phyloP scores from a whole-genome alignment of 2,329 filamentous ascomycete species.

The Mycosphaerella sp. region DNA sequence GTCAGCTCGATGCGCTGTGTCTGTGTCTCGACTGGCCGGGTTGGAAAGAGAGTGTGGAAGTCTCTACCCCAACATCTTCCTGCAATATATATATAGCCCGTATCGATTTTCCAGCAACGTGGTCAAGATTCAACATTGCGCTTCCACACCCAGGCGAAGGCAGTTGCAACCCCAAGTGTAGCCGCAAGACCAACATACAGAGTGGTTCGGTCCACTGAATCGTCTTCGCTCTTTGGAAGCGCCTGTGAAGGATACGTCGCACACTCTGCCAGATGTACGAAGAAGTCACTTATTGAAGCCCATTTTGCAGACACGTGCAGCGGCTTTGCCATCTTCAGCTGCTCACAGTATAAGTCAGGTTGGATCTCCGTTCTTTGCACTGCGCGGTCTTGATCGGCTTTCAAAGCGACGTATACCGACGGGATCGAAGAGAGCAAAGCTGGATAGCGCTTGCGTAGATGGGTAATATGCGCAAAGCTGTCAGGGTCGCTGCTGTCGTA shows the following conservation, averaged over 20 bases:
- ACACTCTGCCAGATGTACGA: slow-evolving; percentile 83
- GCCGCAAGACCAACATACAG: slow-evolving; percentile 81
- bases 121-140: slow-evolving; percentile 32
- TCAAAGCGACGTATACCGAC: slow-evolving; percentile 84
- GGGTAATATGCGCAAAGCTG: slow-evolving; percentile 86
- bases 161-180: slow-evolving; percentile 53
- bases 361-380: slow-evolving; percentile 89
- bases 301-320: slow-evolving; percentile 93
- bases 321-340: slow-evolving; percentile 80
- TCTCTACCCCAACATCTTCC: too few relatives aligned
- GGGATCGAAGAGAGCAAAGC: slow-evolving; percentile 77
- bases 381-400: slow-evolving; percentile 92
- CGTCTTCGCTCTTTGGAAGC: slow-evolving; percentile 85
- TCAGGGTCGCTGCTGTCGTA: slow-evolving; percentile 97
- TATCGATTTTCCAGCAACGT: background rate
- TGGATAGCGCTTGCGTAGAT: slow-evolving; percentile 69
- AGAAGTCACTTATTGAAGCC: slow-evolving; percentile 89
- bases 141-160: slow-evolving; percentile 56
- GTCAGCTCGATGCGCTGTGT: too few relatives aligned
- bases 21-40: too few relatives aligned
- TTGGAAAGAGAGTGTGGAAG: too few relatives aligned
- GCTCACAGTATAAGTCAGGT: slow-evolving; percentile 83
- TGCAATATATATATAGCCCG: too few relatives aligned
- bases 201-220: slow-evolving; percentile 71
- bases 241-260: slow-evolving; percentile 83